Conservation (phyloP, 495 filamentous ascomycete species). For the Aspergillus diversus region DNA sequence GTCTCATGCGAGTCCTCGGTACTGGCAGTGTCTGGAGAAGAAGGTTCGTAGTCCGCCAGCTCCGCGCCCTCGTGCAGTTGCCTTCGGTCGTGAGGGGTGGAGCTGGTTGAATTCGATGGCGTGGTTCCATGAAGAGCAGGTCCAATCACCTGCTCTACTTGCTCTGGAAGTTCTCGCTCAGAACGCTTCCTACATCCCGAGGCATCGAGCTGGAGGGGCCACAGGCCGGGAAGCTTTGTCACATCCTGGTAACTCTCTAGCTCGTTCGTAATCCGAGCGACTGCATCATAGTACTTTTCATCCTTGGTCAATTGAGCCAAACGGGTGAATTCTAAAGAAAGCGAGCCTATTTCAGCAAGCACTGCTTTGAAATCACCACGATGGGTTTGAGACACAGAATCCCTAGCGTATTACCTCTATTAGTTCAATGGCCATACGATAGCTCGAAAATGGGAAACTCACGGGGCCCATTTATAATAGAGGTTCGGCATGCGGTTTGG, state of each 20-base stretch:
- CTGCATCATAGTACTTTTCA: conserved; percentile 89
- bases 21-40: background rate
- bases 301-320: conserved; percentile 89
- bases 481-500: conserved; percentile 93
- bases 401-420: conserved; percentile 32
- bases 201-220: conserved; percentile 80
- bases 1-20: conserved; percentile 1
- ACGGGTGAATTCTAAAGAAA: conserved; percentile 94
- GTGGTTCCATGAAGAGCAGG: conserved; percentile 1
- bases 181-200: conserved; percentile 59
- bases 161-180: conserved; percentile 14
- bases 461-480: conserved; percentile 84
- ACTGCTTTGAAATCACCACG: conserved; percentile 64
- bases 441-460: conserved; percentile 30
- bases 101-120: conserved; percentile 20
- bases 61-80: conserved; percentile 33
- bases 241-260: conserved; percentile 77
- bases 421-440: background rate
- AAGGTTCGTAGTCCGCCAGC: conserved; percentile 30
- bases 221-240: conserved; percentile 80
- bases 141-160: conserved; percentile 3
- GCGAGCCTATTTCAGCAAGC: conserved; percentile 84
- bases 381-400: conserved; percentile 64
- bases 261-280: conserved; percentile 88
- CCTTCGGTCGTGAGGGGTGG: conserved; percentile 22